Evolutionary conservation across 495 filamentous ascomycete genomes (phyloP).

Genomic region (Hamigera avellanea): DNA sequence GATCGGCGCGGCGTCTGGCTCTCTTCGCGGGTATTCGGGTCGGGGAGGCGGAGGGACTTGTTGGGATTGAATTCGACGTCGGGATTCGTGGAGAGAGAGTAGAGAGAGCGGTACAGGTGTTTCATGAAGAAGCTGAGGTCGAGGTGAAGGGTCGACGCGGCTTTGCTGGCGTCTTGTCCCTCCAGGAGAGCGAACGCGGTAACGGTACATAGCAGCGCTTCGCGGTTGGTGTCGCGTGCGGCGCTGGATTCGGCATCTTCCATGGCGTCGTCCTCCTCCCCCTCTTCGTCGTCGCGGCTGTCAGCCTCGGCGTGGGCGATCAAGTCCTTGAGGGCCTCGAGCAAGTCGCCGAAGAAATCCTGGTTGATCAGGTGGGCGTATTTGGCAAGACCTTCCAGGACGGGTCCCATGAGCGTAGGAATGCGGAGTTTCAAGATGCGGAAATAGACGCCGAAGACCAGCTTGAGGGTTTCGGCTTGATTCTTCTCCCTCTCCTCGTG

Average conservation of each 20-base stretch:
- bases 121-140: conserved; percentile 92
- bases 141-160: conserved; percentile 59
- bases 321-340: conserved; percentile 87
- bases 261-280: conserved; percentile 30
- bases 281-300: conserved; percentile 35
- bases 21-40: conserved; percentile 43
- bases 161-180: conserved; percentile 65
- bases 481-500: conserved; percentile 87
- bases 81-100: conserved; percentile 63
- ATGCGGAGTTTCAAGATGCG: conserved; percentile 73
- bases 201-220: conserved; percentile 86
- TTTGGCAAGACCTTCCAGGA: conserved; percentile 80
- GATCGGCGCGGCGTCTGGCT: conserved; percentile 11
- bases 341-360: conserved; percentile 92
- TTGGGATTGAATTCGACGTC: conserved; percentile 72
- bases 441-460: conserved; percentile 92
- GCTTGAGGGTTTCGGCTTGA: conserved; percentile 87
- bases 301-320: conserved; percentile 56
- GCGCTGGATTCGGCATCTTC: conserved; percentile 18
- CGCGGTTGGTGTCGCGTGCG: conserved; percentile 59
- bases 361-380: conserved; percentile 96
- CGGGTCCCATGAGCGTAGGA: conserved; percentile 79
- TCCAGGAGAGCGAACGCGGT: conserved; percentile 90
- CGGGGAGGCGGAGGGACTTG: conserved; percentile 68
- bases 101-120: conserved; percentile 77